phyloP scores from a whole-genome alignment of 2,329 filamentous ascomycete species.

The Colletotrichum coccodes region DNA sequence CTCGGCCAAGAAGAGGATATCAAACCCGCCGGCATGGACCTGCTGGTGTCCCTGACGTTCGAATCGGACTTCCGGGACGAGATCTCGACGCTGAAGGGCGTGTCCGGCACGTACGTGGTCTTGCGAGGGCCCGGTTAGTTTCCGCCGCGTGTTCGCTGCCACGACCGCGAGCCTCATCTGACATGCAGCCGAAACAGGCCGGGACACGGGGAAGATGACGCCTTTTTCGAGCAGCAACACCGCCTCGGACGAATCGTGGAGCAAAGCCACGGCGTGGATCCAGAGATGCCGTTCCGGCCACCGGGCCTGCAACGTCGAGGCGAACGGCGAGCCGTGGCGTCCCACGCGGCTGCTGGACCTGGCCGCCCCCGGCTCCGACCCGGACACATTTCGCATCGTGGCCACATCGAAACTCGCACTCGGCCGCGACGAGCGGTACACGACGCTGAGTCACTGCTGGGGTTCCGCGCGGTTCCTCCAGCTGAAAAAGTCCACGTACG shows the following conservation, averaged over 20 bases:
- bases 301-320: not conserved
- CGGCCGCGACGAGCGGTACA: not conserved
- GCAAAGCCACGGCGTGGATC: not conserved
- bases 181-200: not conserved
- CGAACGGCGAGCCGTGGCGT: not conserved
- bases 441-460: conserved; percentile 21
- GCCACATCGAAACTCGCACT: not conserved
- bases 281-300: not conserved
- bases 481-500: not conserved
- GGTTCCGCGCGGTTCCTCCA: conserved; percentile 14
- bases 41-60: not conserved
- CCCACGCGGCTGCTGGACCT: conserved; percentile 12
- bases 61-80: not conserved
- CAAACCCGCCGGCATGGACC: not conserved
- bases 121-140: not conserved
- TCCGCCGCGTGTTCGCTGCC: too few species aligned
- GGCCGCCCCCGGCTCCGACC: not conserved
- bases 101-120: not conserved
- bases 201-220: not conserved
- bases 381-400: not conserved
- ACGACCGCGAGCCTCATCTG: not conserved
- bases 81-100: not conserved
- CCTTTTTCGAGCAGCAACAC: not conserved
- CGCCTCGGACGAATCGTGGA: conserved; percentile 2
- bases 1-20: not conserved